These are phyloP conservation scores for Fusarium ramigenum DNA, from an alignment of 2,329 filamentous ascomycete genomes.

Conservation along the genomic window DNA sequence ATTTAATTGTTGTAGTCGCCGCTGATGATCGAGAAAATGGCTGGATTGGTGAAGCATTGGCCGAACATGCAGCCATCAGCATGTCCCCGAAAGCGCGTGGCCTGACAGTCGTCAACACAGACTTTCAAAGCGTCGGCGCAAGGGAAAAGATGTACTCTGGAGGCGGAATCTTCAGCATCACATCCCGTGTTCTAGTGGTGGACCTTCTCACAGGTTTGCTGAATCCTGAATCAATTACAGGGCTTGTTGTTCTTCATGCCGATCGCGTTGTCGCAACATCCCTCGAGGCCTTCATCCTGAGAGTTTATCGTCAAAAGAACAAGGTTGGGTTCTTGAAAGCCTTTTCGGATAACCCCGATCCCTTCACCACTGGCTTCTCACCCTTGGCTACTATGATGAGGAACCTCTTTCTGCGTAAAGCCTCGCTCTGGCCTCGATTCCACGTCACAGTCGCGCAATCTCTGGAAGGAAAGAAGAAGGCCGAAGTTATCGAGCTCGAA, in stretches of 20 bases:
- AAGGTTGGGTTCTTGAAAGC: constrained; percentile 94
- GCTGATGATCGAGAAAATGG: constrained; percentile 93
- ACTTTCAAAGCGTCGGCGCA: constrained; percentile 85
- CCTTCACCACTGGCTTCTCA: constrained; percentile 87
- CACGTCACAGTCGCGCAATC: constrained; percentile 90
- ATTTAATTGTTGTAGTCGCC: constrained; percentile 87
- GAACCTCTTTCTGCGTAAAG: constrained; percentile 86
- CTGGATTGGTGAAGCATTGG: constrained; percentile 95
- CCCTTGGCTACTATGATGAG: constrained; percentile 91
- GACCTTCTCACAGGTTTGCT: constrained; percentile 88
- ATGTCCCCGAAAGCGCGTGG: constrained; percentile 83
- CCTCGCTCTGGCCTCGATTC: constrained; percentile 91
- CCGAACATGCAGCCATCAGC: constrained; percentile 94
- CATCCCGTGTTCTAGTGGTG: constrained; percentile 92
- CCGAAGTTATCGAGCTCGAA: constrained; percentile 96
- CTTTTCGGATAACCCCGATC: constrained; percentile 92
- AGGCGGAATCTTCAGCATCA: constrained; percentile 95
- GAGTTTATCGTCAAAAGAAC: constrained; percentile 94
- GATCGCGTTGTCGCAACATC: constrained; percentile 88
- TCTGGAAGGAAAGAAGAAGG: constrained; percentile 90
- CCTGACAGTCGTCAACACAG: constrained; percentile 91
- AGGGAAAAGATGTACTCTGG: constrained; percentile 91
- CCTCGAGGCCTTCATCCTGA: constrained; percentile 91
- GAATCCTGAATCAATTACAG: constrained; percentile 85
- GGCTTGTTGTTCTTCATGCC: constrained; percentile 86